Conservation (phyloP, 768 basidiomycete species). For the Psilocybe sp. region DNA sequence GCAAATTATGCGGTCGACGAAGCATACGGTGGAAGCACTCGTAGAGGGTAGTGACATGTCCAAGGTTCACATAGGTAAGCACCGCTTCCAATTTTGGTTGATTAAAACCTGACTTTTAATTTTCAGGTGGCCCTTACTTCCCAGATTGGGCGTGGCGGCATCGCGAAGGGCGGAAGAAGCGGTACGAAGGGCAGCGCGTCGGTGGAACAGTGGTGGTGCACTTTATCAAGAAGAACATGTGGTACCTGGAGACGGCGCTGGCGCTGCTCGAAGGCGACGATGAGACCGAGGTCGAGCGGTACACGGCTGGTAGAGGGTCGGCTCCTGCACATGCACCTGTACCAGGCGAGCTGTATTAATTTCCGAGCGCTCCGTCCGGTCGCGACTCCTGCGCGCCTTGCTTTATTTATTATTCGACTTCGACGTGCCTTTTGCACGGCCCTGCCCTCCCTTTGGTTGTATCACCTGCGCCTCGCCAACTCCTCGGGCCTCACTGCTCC, state of each 20-base stretch:
- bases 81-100: constrained; percentile 1
- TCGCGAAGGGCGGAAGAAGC: constrained; percentile 65
- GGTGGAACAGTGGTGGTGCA: constrained; percentile 96
- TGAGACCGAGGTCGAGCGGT: constrained; percentile 52
- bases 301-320: constrained; percentile 24
- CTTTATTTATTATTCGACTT: no score
- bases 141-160: constrained; percentile 66
- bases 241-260: constrained; percentile 92
- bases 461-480: no score
- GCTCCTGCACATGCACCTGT: constrained; percentile 3
- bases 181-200: constrained; percentile 66
- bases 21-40: constrained; percentile 83
- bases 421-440: no score
- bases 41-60: constrained; percentile 92
- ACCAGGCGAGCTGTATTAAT: not conserved
- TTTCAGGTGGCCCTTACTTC: constrained; percentile 53
- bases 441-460: no score
- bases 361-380: no score
- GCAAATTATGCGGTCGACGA: constrained; percentile 48
- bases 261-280: constrained; percentile 84
- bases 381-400: no score
- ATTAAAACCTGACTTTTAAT: not conserved
- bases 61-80: constrained; percentile 56
- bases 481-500: no score
- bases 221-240: constrained; percentile 95